Percentiles rank a stretch among this genome's conserved stretches.
Evolutionary conservation across 2,329 filamentous ascomycete species (phyloP).

Genomic region (Malbranchea cinnamomea): DNA sequence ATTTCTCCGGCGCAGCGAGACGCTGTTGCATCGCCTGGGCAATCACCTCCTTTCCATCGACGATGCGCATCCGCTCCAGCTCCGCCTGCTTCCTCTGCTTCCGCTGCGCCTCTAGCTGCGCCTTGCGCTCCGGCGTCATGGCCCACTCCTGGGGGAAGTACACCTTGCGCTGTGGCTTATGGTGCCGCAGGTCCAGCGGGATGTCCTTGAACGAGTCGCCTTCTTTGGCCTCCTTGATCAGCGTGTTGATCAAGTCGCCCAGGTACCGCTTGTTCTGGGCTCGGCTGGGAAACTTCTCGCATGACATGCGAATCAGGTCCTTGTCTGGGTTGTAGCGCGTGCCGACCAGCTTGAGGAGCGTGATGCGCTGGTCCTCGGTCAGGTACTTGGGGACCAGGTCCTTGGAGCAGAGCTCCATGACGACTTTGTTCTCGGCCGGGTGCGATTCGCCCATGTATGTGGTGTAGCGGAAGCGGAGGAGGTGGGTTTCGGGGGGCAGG

Average conservation of each 20-base stretch:
- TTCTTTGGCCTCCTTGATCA: conserved; percentile 66
- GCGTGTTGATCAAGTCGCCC: conserved; percentile 56
- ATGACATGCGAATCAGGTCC: conserved; percentile 73
- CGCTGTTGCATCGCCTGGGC: conserved; percentile 18
- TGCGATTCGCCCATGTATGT: conserved; percentile 91
- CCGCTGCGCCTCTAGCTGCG: conserved; percentile 49
- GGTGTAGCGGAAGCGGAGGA: conserved; percentile 90
- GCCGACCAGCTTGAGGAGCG: conserved; percentile 78
- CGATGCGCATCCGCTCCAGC: conserved; percentile 42
- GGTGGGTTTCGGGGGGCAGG: conserved; percentile 46
- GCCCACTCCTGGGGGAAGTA: conserved; percentile 74
- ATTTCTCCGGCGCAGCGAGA: too few relatives aligned
- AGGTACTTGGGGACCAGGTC: conserved; percentile 51
- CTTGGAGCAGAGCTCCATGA: conserved; percentile 67
- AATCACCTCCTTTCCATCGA: conserved; percentile 31
- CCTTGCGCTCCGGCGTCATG: conserved; percentile 54
- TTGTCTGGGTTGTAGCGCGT: conserved; percentile 74
- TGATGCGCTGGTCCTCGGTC: conserved; percentile 51
- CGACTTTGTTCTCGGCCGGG: conserved; percentile 83
- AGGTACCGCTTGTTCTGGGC: conserved; percentile 97
- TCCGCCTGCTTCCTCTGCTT: conserved; percentile 40
- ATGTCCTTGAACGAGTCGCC: conserved; percentile 76
- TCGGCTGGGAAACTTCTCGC: conserved; percentile 73
- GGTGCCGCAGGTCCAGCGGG: conserved; percentile 76
- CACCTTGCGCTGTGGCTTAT: conserved; percentile 50